A percentile compares a stretch with the other conserved stretches of the same genome.
phyloP scores from a whole-genome alignment of 129 eudicot genomes.

The Artemisia argyi region DNA sequence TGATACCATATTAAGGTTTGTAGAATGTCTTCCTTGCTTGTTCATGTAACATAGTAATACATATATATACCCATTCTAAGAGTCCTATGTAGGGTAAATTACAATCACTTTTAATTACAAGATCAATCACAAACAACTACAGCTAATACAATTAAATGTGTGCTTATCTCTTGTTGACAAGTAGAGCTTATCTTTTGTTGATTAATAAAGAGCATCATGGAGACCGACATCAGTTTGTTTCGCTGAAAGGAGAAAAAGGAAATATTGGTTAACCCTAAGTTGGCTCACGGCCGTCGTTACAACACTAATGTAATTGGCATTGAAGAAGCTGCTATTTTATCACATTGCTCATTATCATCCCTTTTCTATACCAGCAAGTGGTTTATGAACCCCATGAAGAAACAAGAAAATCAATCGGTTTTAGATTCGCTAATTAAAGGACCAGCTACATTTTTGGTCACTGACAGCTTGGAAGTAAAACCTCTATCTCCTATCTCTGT shows the following conservation, averaged over 20 bases:
- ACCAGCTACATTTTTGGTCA: slow-evolving; percentile 18
- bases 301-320: neutral
- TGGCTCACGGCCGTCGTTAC: slow-evolving; percentile 10
- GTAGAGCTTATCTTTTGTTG: no score
- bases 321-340: slow-evolving; percentile 8
- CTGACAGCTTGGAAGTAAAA: slow-evolving; percentile 20
- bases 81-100: no score
- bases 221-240: slow-evolving; percentile 7
- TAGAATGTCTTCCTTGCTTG: no score
- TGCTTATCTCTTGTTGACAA: no score
- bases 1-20: no score
- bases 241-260: slow-evolving; percentile 6
- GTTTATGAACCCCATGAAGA: neutral
- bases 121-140: no score
- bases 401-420: no score
- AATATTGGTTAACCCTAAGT: slow-evolving; percentile 16
- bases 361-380: neutral
- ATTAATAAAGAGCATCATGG: slow-evolving; percentile 17
- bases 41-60: no score
- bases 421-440: neutral
- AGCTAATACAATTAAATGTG: no score
- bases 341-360: neutral
- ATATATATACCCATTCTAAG: no score
- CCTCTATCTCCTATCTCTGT: slow-evolving; percentile 23
- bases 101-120: no score